These are phyloP conservation scores for Coemansia reversa DNA, from an alignment of 192 early-diverging fungal species.

Conservation along the genomic window DNA sequence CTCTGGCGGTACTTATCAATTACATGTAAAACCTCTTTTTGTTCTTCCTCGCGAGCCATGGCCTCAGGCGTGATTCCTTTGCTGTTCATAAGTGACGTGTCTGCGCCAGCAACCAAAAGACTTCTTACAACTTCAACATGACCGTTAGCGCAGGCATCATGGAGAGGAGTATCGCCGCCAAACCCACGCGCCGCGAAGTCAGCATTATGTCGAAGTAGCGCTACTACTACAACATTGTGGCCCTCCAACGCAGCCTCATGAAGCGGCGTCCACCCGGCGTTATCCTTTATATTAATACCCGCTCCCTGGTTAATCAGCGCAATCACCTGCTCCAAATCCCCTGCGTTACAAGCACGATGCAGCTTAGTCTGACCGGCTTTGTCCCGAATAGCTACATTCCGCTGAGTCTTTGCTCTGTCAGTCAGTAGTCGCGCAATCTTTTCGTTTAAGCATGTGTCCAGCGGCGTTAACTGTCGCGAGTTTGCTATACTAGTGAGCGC, in stretches of 20 bases:
- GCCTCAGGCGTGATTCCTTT: constrained; percentile 57
- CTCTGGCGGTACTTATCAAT: constrained; percentile 23
- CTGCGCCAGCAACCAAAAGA: constrained; percentile 37
- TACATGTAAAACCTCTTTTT: constrained; percentile 31
- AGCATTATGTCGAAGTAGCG: constrained; percentile 58
- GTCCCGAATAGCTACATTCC: constrained; percentile 45
- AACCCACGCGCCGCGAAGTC: constrained; percentile 60
- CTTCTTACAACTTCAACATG: constrained; percentile 43
- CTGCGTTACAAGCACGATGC: constrained; percentile 61
- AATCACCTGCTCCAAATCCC: constrained; percentile 52
- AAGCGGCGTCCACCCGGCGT: constrained; percentile 66
- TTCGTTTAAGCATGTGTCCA: constrained; percentile 47
- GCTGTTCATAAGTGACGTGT: constrained; percentile 28
- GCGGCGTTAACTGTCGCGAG: constrained; percentile 39
- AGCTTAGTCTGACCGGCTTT: constrained; percentile 65
- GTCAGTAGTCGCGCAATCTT: constrained; percentile 43
- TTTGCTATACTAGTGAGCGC: constrained; percentile 30
- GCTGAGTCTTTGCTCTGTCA: constrained; percentile 38
- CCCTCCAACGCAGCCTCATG: constrained; percentile 67
- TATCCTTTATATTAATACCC: constrained; percentile 66
- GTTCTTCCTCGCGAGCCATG: constrained; percentile 55
- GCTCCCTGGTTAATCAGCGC: constrained; percentile 61
- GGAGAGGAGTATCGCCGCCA: constrained; percentile 63
- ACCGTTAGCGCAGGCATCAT: constrained; percentile 64
- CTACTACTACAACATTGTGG: constrained; percentile 29